These are phyloP conservation scores for Cercospora zeae-maydis DNA, from an alignment of 2,329 filamentous ascomycete genomes.

Conservation along the genomic window DNA sequence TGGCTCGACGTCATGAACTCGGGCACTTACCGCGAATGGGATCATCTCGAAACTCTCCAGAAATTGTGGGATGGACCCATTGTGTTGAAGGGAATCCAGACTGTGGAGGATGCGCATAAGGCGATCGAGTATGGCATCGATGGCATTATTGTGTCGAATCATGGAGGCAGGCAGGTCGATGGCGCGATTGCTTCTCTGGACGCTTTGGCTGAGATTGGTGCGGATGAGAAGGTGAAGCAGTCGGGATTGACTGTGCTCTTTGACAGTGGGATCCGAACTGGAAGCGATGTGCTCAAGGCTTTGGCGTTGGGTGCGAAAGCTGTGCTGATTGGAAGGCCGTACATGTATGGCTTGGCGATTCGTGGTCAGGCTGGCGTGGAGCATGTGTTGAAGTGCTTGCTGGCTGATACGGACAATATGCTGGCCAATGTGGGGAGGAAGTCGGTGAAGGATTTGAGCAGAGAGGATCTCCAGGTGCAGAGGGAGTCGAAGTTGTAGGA, in stretches of 20 bases:
- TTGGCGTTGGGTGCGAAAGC: constrained; percentile 56
- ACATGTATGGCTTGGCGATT: constrained; percentile 58
- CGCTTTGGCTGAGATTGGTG: constrained; percentile 59
- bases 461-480: constrained; percentile 22
- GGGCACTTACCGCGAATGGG: constrained; percentile 49
- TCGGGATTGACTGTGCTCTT: constrained; percentile 45
- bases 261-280: constrained; percentile 51
- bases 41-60: constrained; percentile 56
- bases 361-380: constrained; percentile 55
- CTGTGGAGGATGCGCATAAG: constrained; percentile 48
- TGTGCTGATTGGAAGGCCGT: constrained; percentile 56
- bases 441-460: constrained; percentile 19
- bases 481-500: constrained; percentile 22
- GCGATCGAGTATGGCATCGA: constrained; percentile 47
- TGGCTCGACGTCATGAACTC: constrained; percentile 38
- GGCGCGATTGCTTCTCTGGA: constrained; percentile 52
- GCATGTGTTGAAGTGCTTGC: constrained; percentile 28
- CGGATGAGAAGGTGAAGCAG: constrained; percentile 52
- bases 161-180: constrained; percentile 52
- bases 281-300: constrained; percentile 52
- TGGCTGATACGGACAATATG: constrained; percentile 28
- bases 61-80: constrained; percentile 64
- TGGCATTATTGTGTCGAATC: constrained; percentile 54
- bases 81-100: constrained; percentile 59
- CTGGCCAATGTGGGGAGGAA: constrained; percentile 24